phyloP scores from a whole-genome alignment of 2,329 filamentous ascomycete genomes.

The Fusarium bulbicola region DNA sequence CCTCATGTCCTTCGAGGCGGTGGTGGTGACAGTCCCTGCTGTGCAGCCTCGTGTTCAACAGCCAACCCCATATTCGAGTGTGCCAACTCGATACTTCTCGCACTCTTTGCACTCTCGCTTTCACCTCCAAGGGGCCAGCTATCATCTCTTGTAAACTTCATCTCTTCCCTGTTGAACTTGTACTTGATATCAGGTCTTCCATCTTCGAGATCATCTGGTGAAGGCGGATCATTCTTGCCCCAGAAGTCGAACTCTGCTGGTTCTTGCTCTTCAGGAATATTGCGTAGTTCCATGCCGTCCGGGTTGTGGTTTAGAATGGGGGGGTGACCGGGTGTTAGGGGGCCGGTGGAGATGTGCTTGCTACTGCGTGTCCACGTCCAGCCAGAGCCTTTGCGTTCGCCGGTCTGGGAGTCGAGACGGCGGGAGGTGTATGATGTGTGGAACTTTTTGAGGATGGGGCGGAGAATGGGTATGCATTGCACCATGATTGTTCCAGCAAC shows the following conservation, averaged over 20 bases:
- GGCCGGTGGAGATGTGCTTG: slow-evolving; percentile 29
- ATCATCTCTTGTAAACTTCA: slow-evolving; percentile 17
- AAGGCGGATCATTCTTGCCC: slow-evolving; percentile 8
- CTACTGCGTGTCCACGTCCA: slow-evolving; percentile 36
- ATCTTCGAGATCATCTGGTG: slow-evolving; percentile 5
- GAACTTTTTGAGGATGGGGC: slow-evolving; percentile 52
- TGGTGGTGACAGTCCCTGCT: slow-evolving; percentile 38
- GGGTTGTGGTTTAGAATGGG: not conserved
- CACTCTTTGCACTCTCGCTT: slow-evolving; percentile 23
- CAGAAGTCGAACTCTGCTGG: slow-evolving; percentile 27
- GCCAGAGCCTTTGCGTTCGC: slow-evolving; percentile 25
- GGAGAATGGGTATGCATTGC: slow-evolving; percentile 61
- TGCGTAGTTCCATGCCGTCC: slow-evolving; percentile 30
- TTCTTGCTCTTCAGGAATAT: slow-evolving; percentile 35
- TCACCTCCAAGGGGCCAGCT: slow-evolving; percentile 27
- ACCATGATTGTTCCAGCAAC: slow-evolving; percentile 64
- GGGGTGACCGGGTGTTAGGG: slow-evolving; percentile 5
- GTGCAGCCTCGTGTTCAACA: slow-evolving; percentile 30
- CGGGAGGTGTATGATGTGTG: slow-evolving; percentile 39
- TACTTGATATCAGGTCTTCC: not conserved
- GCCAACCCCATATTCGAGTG: slow-evolving; percentile 36
- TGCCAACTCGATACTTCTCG: slow-evolving; percentile 30
- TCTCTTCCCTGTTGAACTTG: not conserved
- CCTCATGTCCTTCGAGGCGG: slow-evolving; percentile 32
- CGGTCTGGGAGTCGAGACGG: slow-evolving; percentile 29